These are phyloP conservation scores for Lentinus tigrinus DNA, from an alignment of 768 basidiomycete genomes.

Conservation along the genomic window DNA sequence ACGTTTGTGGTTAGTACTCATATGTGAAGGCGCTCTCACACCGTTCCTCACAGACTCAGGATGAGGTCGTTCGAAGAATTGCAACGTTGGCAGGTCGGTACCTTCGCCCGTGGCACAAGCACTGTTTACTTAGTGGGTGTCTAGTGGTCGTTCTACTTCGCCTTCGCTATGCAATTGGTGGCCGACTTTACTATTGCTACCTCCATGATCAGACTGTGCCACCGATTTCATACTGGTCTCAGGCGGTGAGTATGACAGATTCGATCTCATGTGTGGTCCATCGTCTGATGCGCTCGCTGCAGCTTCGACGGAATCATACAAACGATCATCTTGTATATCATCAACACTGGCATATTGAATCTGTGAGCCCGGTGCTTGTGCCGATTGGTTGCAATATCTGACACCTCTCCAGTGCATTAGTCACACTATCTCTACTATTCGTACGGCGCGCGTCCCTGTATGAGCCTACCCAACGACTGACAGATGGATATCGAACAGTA, in stretches of 20 bases:
- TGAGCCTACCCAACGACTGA: not conserved
- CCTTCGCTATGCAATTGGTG: slow-evolving; percentile 2
- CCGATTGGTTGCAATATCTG: not conserved
- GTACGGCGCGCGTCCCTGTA: not conserved
- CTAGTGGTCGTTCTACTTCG: slow-evolving; percentile 4
- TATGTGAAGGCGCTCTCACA: too few species aligned
- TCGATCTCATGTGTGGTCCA: too few species aligned
- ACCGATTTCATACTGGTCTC: slow-evolving; percentile 2
- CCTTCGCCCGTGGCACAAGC: too few species aligned
- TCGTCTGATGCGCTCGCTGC: too few species aligned
- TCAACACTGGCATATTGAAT: slow-evolving; percentile 7
- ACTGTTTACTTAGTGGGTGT: not conserved
- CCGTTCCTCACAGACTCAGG: not conserved
- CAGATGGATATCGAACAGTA: not conserved
- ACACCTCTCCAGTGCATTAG: not conserved
- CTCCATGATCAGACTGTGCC: not conserved
- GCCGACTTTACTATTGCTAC: not conserved
- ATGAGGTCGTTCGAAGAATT: not conserved
- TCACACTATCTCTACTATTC: not conserved
- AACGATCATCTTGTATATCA: not conserved
- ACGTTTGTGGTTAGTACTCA: too few species aligned
- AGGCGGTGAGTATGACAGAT: not conserved
- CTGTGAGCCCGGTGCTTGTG: not conserved
- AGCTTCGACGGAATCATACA: slow-evolving; percentile 5
- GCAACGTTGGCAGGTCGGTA: not conserved